phyloP scores from a whole-genome alignment of 768 basidiomycete genomes.

The Boletus subparvulus region DNA sequence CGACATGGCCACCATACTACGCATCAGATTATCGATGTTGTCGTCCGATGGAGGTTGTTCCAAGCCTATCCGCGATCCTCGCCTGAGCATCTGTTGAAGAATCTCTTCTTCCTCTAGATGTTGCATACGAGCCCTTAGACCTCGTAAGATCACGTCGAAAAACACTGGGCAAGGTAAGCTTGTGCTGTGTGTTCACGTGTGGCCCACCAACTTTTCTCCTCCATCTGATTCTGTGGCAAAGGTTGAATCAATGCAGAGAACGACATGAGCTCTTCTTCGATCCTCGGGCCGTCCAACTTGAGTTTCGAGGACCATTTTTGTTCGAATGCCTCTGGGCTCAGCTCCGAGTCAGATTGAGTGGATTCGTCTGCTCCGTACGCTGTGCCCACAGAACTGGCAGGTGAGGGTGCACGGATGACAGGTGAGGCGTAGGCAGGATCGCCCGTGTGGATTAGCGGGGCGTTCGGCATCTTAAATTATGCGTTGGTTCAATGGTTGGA shows the following conservation, averaged over 20 bases:
- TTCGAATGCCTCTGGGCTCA: constrained; percentile 39
- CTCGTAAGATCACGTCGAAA: constrained; percentile 38
- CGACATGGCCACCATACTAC: constrained; percentile 38
- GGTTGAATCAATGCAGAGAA: constrained; percentile 35
- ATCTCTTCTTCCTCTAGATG: constrained; percentile 45
- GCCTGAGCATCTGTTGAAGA: constrained; percentile 40
- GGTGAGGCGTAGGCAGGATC: constrained; percentile 46
- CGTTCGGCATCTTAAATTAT: constrained; percentile 25
- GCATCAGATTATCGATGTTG: constrained; percentile 43
- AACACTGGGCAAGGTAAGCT: constrained; percentile 30
- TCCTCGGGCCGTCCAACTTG: constrained; percentile 35
- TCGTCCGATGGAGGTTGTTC: constrained; percentile 37
- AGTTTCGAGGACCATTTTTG: constrained; percentile 36
- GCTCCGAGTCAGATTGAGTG: constrained; percentile 38
- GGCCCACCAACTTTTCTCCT: constrained; percentile 40
- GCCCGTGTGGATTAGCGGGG: constrained; percentile 31
- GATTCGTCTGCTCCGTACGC: constrained; percentile 49
- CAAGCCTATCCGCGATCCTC: constrained; percentile 35
- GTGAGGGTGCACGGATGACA: constrained; percentile 46
- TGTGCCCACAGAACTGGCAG: constrained; percentile 47
- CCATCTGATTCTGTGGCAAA: constrained; percentile 29
- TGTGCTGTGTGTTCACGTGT: background rate
- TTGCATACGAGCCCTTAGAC: constrained; percentile 37
- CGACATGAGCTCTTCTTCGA: constrained; percentile 38
- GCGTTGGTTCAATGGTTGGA: background rate